A percentile compares a stretch with the other conserved stretches of the same genome.
Evolutionary conservation across 345 rosid genomes (phyloP).

Genomic region (Moricandia moricandioides): DNA sequence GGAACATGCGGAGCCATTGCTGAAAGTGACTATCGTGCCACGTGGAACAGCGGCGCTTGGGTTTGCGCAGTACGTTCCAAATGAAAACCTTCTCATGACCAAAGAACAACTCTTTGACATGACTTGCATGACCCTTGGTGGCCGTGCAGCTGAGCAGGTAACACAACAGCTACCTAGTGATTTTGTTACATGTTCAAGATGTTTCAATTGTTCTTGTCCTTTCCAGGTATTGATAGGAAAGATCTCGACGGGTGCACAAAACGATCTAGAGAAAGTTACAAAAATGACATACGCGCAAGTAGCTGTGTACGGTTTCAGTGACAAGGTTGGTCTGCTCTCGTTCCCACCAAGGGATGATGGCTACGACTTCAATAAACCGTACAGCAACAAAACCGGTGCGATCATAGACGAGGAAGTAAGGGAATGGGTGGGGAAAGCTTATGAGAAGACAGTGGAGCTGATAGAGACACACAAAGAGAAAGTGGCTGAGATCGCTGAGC

Average conservation of each 20-base stretch:
- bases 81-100: conserved; percentile 89
- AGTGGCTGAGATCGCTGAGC: conserved; percentile 75
- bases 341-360: conserved; percentile 75
- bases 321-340: conserved; percentile 89
- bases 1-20: conserved; percentile 90
- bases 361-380: conserved; percentile 72
- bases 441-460: conserved; percentile 53
- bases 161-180: neutral
- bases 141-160: conserved; percentile 98
- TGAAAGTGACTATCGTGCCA: conserved; percentile 94
- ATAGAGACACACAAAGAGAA: conserved; percentile 73
- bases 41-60: conserved; percentile 96
- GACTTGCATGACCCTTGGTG: conserved; percentile 98
- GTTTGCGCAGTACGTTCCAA: conserved; percentile 93
- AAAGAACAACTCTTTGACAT: conserved; percentile 96
- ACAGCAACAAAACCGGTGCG: conserved; percentile 83
- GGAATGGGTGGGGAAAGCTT: conserved; percentile 84
- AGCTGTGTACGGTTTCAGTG: conserved; percentile 89
- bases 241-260: conserved; percentile 93
- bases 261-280: conserved; percentile 92
- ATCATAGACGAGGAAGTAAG: conserved; percentile 84
- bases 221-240: conserved; percentile 79
- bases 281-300: conserved; percentile 94
- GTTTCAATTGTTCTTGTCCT: neutral
- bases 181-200: neutral